Base-by-base conservation (phyloP, 139 green algal genomes). In the Chlorella sp. region DNA sequence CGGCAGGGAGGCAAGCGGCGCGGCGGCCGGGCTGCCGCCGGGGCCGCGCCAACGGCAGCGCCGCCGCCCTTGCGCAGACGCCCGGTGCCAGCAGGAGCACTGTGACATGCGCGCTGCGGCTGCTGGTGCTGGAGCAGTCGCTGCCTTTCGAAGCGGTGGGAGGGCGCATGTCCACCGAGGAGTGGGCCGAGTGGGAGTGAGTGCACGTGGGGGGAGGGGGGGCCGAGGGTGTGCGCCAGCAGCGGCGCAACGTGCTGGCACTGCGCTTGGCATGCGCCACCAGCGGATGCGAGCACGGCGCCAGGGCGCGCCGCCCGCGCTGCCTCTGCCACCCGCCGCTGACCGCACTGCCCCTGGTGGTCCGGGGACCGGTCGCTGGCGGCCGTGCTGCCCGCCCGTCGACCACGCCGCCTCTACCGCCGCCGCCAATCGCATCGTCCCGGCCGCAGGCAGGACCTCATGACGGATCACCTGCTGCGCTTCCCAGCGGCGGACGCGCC, bases 131-230 rank as follows among this genome's bases (percentile, higher is more conserved):
- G 23, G 75, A 80, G 66, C 75, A 80, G 66, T 21, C 14, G 55
- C 48, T 80, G 6, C 45, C 63, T 5, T 19, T 71, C 41, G 55
- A 41, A 1, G 75, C 75, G 3, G 33, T 76, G 15, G 31, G 14
- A 1, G 2, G 17, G 2, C 40, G 5, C 1, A 33, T 53, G 23
- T 12, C 43, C 5, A 17, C 27, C 0, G n/a, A 62, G 75, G 23
- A 62, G 25, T 80, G 75, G 65, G 3, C 48, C 19, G 40, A 53
- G 21, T 80, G 75, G 75, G 75, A 80, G 75, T 78, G 72, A 78
- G 72, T 55, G n/a, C 67, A n/a, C 2, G 11, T 45, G 15, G 19
- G 5, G 2, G 21, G 5, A 3, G 31, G 29, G 8, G 5, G 53
- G n/a, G 2, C 21, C n/a, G 2, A 12, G 27, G 1, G 38, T 8